A percentile compares a stretch with the other conserved stretches of the same genome.
phyloP scores from a whole-genome alignment of 345 rosid genomes.

The Capsella bursapastoris region DNA sequence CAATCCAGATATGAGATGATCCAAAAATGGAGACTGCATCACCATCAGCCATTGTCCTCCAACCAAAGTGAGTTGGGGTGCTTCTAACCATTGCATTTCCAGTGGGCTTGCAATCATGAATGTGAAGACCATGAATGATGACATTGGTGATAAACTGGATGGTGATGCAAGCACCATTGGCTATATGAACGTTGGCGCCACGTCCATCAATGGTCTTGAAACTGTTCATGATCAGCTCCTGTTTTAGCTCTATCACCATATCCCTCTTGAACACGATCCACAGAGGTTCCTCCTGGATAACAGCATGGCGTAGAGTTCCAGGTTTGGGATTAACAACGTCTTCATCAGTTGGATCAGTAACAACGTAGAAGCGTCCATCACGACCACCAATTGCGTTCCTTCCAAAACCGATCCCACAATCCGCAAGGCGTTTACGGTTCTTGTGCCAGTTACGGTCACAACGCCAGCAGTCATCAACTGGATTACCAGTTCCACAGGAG shows the following conservation, averaged over 20 bases:
- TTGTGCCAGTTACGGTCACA: conserved; percentile 84
- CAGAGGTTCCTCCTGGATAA: conserved; percentile 79
- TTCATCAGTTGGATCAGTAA: conserved; percentile 73
- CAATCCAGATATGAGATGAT: conserved; percentile 90
- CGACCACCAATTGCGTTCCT: conserved; percentile 92
- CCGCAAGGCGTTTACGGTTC: conserved; percentile 86
- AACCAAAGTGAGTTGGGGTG: conserved; percentile 79
- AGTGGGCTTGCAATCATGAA: conserved; percentile 95
- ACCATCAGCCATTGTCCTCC: conserved; percentile 96
- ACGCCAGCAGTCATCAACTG: conserved; percentile 93
- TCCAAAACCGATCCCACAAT: conserved; percentile 94
- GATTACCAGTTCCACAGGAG: conserved; percentile 91
- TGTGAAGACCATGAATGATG: conserved; percentile 90
- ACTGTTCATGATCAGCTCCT: conserved; percentile 87
- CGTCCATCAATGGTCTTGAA: conserved; percentile 95
- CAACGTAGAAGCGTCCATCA: conserved; percentile 82
- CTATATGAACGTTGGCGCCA: conserved; percentile 85
- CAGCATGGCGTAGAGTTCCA: conserved; percentile 90
- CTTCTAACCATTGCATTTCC: conserved; percentile 95
- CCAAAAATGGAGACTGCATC: conserved; percentile 88
- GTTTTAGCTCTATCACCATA: conserved; percentile 85
- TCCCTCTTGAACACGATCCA: conserved; percentile 96
- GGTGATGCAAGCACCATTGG: conserved; percentile 90
- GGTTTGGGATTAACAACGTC: conserved; percentile 91
- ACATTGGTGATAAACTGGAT: conserved; percentile 83